Evolutionary conservation across 108 stramenopile species (phyloP).

Genomic region (Mayamaea pseudoterrestris): DNA sequence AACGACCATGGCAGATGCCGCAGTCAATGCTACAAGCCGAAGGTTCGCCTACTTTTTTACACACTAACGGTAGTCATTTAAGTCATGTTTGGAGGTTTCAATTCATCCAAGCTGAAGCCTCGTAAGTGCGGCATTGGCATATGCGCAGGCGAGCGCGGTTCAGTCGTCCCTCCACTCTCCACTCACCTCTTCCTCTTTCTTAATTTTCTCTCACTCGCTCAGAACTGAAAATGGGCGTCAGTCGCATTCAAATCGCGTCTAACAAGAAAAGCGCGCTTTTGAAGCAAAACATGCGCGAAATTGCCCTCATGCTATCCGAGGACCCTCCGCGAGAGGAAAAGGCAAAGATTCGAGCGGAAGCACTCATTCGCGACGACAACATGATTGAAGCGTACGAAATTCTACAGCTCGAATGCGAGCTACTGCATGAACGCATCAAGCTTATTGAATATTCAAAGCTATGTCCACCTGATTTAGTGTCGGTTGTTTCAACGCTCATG

Average conservation of each 20-base stretch:
- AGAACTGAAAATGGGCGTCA: conserved; percentile 84
- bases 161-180: not conserved
- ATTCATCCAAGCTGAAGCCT: conserved; percentile 41
- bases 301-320: conserved; percentile 67
- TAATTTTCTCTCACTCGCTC: conserved; percentile 5
- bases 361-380: conserved; percentile 79
- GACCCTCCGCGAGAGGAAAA: conserved; percentile 82
- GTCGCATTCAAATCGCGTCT: conserved; percentile 67
- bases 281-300: conserved; percentile 76
- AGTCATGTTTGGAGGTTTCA: conserved; percentile 50
- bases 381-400: conserved; percentile 85
- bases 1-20: no score
- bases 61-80: no score
- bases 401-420: conserved; percentile 61
- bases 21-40: no score
- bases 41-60: no score
- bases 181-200: not conserved
- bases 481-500: conserved; percentile 59
- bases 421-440: conserved; percentile 70
- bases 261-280: conserved; percentile 80
- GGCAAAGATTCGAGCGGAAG: conserved; percentile 81
- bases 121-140: conserved; percentile 14
- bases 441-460: conserved; percentile 44
- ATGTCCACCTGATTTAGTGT: conserved; percentile 68
- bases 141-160: not conserved